Base-by-base conservation (phyloP, 495 filamentous ascomycete genomes). In the Xylaria flabelliformis region DNA sequence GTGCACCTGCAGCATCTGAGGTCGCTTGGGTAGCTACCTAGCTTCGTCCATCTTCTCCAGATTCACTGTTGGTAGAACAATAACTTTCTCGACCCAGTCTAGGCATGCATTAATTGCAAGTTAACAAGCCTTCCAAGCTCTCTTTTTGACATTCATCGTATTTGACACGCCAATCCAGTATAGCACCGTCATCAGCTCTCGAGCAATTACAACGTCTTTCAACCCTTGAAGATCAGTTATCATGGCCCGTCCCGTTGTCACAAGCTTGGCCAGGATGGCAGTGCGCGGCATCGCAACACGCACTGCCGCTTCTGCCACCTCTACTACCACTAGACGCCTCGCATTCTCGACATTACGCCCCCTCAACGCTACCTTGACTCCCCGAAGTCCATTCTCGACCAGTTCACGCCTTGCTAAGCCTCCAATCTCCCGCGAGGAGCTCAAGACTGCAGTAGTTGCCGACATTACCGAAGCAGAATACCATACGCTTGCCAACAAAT, bases 401-500 rank as follows among this genome's bases (percentile, higher is more conserved):
- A 76, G 74, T 59, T 70, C 77, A 17, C 75, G 77, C 21, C 74
- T 76, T 12, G 72, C 69, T 7, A 71, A 76, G 39, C 70, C 74
- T 3, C 74, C 74, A 2, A 73, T 75, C 55, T 41, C 72, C 1
- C 26, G 72, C 9, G 74, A 74, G 24, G 73, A 74, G 0, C 72
- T 77, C 34, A 53, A 70, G n/a, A 68, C 75, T 21, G 59, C 62
- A 67, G 6, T 69, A 39, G 36, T 80, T 5, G 80, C 81, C 29
- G 46, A 79, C 4, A 77, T 88, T 32, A 80, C 82, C 12, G 77
- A 79, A 2, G 67, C 64, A 10, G 72, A 83, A 67, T 90, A 86
- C 73, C 83, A 90, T 53, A 70, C 78, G 1, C 70, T 89, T 1
- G 81, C 87, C 0, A 84, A 90, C 58, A 69, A 74, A 12, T 89